Evolutionary conservation across 306 rosid species (phyloP).

Genomic region (Casuarina equisetifolia): DNA sequence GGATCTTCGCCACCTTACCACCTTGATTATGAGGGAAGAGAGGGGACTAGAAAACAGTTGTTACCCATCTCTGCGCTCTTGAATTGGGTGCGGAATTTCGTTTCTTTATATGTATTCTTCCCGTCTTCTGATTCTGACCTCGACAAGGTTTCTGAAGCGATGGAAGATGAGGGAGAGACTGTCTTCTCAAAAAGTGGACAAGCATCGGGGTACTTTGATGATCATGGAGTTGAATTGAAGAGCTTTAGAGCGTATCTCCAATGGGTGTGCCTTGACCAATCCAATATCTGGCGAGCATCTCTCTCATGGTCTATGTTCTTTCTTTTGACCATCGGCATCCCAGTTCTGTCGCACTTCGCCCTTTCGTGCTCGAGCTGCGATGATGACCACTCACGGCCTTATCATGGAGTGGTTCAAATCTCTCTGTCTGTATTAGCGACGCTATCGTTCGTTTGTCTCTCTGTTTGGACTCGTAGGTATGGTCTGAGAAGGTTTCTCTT

Average conservation of each 20-base stretch:
- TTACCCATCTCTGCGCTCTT: background rate
- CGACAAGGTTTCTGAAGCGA: constrained; percentile 23
- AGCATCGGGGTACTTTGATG: background rate
- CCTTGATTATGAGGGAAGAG: background rate
- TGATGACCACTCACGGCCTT: constrained; percentile 66
- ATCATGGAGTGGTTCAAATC: constrained; percentile 61
- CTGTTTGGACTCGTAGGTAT: constrained; percentile 54
- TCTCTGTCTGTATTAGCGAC: constrained; percentile 57
- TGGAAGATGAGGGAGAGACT: constrained; percentile 52
- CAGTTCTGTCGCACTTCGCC: constrained; percentile 59
- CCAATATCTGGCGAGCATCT: constrained; percentile 39
- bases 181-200: constrained; percentile 12
- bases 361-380: constrained; percentile 71
- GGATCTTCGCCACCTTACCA: background rate
- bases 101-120: constrained; percentile 27
- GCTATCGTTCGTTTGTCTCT: constrained; percentile 58
- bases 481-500: constrained; percentile 70
- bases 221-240: constrained; percentile 44
- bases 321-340: constrained; percentile 52
- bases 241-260: constrained; percentile 49
- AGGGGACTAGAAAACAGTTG: background rate
- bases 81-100: background rate
- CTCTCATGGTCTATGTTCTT: constrained; percentile 72
- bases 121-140: constrained; percentile 6
- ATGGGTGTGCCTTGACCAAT: constrained; percentile 76